These are phyloP conservation scores for Dactylorhiza incarnata DNA, from an alignment of 106 monocot species.

Conservation along the genomic window DNA sequence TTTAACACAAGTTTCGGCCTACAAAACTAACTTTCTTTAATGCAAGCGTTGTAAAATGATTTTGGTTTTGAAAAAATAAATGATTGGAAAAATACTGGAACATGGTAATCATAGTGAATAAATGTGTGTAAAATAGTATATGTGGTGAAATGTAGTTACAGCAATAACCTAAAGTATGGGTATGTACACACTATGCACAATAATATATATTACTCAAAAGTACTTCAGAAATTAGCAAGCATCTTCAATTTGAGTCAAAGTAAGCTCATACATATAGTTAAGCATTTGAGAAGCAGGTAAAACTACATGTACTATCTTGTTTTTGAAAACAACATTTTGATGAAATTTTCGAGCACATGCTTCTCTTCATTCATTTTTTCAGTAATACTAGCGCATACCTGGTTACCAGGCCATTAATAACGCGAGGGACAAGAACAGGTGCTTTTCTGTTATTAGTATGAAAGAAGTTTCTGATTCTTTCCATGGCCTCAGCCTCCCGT, in stretches of 20 bases:
- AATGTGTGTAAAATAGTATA: not conserved
- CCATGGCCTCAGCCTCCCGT: conserved; percentile 83
- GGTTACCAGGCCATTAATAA: conserved; percentile 62
- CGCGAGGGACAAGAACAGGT: conserved; percentile 77
- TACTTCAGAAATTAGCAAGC: not conserved
- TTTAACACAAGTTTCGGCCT: not conserved
- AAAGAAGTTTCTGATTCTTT: conserved; percentile 59
- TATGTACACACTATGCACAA: not conserved
- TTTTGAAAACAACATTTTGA: not conserved
- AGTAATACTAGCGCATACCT: conserved; percentile 35
- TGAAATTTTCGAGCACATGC: not conserved
- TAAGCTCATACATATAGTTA: not conserved
- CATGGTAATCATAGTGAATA: not conserved
- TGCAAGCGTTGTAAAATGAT: not conserved
- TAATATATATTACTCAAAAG: not conserved
- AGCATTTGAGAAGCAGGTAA: not conserved
- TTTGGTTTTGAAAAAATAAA: not conserved
- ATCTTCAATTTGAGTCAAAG: not conserved
- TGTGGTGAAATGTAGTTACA: not conserved
- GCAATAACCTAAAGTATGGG: not conserved
- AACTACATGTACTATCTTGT: not conserved
- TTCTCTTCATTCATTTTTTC: not conserved
- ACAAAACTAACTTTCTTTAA: not conserved
- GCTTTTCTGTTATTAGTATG: conserved; percentile 49
- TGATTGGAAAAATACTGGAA: not conserved